Conservation (phyloP, 78 protist genomes). For the Dictyostelium citrinum region DNA sequence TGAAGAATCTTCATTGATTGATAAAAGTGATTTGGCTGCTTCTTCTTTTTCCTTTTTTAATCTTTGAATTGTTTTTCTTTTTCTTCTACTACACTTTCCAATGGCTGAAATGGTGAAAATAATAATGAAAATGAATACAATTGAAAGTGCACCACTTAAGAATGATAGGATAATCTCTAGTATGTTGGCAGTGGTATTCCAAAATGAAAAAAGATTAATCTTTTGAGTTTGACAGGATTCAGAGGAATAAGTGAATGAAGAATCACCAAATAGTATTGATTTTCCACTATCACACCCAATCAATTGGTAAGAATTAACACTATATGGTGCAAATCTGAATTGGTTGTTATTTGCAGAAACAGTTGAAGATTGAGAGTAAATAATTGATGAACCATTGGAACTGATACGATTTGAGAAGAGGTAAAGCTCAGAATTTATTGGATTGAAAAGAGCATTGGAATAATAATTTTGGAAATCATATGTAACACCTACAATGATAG, state of each 20-base stretch:
- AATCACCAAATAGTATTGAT: background rate
- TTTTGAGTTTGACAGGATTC: background rate
- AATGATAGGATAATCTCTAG: background rate
- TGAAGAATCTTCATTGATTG: background rate
- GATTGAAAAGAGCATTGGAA: background rate
- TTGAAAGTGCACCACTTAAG: background rate
- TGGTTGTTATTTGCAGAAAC: background rate
- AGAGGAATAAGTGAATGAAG: background rate
- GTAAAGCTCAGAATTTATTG: background rate
- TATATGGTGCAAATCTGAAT: background rate
- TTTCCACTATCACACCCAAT: background rate
- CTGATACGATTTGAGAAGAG: background rate
- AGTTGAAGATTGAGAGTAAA: background rate
- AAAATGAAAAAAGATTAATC: background rate
- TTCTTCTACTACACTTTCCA: background rate
- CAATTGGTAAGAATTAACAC: background rate
- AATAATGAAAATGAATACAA: background rate
- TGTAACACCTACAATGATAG: background rate
- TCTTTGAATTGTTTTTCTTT: background rate
- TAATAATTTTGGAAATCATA: background rate
- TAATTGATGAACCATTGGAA: background rate
- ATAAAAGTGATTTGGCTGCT: background rate
- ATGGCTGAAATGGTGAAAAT: background rate
- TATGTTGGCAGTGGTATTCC: background rate
- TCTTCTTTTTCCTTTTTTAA: background rate